These are phyloP conservation scores for Colletotrichum lentis DNA, from an alignment of 2,329 filamentous ascomycete species.

Conservation along the genomic window DNA sequence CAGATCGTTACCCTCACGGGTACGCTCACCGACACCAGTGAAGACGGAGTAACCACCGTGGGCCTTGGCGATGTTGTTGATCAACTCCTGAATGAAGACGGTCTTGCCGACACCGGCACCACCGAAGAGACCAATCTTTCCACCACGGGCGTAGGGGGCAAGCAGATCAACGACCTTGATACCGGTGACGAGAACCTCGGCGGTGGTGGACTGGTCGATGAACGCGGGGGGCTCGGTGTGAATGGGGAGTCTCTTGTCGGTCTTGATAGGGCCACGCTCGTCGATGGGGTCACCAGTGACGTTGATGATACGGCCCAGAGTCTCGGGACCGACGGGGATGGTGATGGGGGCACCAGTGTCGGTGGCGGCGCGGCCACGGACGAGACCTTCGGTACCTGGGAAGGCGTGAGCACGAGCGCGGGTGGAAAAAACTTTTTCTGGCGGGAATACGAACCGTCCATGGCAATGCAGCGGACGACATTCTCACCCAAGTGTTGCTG, in stretches of 20 bases:
- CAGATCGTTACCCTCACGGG: slow-evolving; percentile 99
- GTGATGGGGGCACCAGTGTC: slow-evolving; percentile 96
- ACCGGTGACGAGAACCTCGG: slow-evolving; percentile 97
- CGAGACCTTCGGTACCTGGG: slow-evolving; percentile 97
- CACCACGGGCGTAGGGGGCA: slow-evolving; percentile 99
- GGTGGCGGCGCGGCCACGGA: slow-evolving; percentile 83
- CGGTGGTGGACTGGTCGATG: slow-evolving; percentile 93
- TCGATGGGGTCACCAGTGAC: slow-evolving; percentile 99
- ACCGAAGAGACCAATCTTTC: slow-evolving; percentile 99
- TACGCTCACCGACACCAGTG: slow-evolving; percentile 99
- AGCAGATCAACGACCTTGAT: slow-evolving; percentile 99
- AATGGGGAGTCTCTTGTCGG: slow-evolving; percentile 85
- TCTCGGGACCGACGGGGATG: slow-evolving; percentile 92
- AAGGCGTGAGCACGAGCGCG: slow-evolving; percentile 34
- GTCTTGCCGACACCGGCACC: slow-evolving; percentile 99
- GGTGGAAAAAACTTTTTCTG: slow-evolving; percentile 38
- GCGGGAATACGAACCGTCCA: slow-evolving; percentile 81
- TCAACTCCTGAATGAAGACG: slow-evolving; percentile 99
- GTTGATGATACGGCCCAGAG: slow-evolving; percentile 99
- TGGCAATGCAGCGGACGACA: slow-evolving; percentile 99
- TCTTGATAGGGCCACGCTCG: slow-evolving; percentile 98
- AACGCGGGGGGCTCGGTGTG: slow-evolving; percentile 94
- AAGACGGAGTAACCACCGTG: slow-evolving; percentile 99
- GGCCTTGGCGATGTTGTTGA: slow-evolving; percentile 99
- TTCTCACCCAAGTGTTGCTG: slow-evolving; percentile 99